Base-by-base conservation (phyloP, 305 asterid genomes). In the Fraxinus floribunda region DNA sequence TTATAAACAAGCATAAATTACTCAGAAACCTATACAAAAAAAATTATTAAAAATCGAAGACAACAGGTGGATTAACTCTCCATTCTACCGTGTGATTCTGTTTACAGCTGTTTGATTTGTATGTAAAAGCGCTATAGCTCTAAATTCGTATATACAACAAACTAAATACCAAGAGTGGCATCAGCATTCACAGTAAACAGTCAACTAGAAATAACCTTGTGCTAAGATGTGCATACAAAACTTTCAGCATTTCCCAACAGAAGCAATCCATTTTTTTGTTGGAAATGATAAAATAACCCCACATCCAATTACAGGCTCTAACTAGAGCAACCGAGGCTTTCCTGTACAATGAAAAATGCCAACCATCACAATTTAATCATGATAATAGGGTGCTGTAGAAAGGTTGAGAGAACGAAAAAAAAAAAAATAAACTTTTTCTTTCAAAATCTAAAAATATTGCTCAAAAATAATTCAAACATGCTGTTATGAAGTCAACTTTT, bases 291-390 rank as follows among this genome's bases (percentile, higher is more conserved):
- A 22, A 60, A 20, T 60, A 60, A 2, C 24, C 11, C 70, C 30
- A 10, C 7, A 55, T 24, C 5, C 9, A 35, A 3, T 64, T 4
- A 64, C 32, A 7, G 7, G 46, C 24, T 79, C 86, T 88, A 89
- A 66, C 77, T 81, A 41, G 90, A 89, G 83, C 86, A 82, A 71
- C 84, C 41, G 32, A 83, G 78, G 73, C 81, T 86, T 83, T 90
- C 90, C 95, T 91, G 94, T 26, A 39, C 4, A 22, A 8, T 2
- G 5, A 22, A 60, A 18, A 60, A 60, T 60, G 30, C 5, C 70
- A 18, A 39, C 34, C 13, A 66, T 89, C 68, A 79, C 79, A 44
- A 36, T 73, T 22, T 20, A 20, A 60, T 52, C 8, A 16, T 16
- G 64, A 52, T 52, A 16, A 16, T 16, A 52, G 9, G 22, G 64